Evolutionary conservation across 225 moss, liverwort and hornwort species (phyloP), one percentile per base, ranked within the genome.

Genomic region (Climacium dendroides): DNA sequence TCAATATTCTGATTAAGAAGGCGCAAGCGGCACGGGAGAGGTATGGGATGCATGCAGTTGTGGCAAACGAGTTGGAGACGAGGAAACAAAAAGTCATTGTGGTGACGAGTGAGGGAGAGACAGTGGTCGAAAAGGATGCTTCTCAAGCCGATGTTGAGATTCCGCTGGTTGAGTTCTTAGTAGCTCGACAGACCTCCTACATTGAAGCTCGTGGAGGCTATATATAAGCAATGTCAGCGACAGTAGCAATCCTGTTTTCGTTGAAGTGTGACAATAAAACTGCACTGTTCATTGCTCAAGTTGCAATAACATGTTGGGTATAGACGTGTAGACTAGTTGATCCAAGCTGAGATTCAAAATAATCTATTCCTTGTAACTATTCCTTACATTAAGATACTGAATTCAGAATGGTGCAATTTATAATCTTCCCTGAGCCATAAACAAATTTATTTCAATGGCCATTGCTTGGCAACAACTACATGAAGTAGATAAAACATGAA

Each of bases 31-130:
- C 99, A 75, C 90, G 91, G 84, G 82, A 94, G 90, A 96, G 90
- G 78, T 95, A 97, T 83, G 84, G 89, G 84, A 89, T 95, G 94
- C 94, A 99, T 89, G 97, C 96, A 50, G 99, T 99, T 34, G 95
- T 99, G 48, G 99, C 99, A 70, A 99, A 99, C 73, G 99, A 99
- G 79, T 94, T 99, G 66, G 93, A 91, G 88, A 97, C 96, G 53
- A 95, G 99, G 79, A 95, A 99, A 85, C 93, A 96, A 87, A 99
- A 92, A 92, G 99, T 99, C 82, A 92, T 91, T 71, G 94, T 99
- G 80, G 95, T 99, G 67, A 99, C 93, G 28, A 92, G 81, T 63
- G 92, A 91, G 50, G 94, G 94, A 57, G 95, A 99, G 91, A 96
- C 86, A 47, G 60, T 92, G 47, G 90, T 99, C 45, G 95, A 95